phyloP scores from a whole-genome alignment of 495 filamentous ascomycete species.

The Hypomontagnella monticulosa region DNA sequence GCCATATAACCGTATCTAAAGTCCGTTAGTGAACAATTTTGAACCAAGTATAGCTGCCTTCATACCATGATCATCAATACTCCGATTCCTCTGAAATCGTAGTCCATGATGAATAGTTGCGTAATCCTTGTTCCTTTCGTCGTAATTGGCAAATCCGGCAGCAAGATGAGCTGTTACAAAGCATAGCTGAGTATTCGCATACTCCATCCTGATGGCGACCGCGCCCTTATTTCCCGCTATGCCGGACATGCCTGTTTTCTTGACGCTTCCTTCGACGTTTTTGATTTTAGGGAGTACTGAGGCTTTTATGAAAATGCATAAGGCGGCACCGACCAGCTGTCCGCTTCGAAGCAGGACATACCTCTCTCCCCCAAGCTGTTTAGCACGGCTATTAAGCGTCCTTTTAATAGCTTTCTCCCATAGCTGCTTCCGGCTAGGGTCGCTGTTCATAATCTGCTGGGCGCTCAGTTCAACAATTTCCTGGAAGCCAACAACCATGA shows the following conservation, averaged over 20 bases:
- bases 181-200: slow-evolving; percentile 90
- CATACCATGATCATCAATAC: slow-evolving; percentile 85
- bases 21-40: slow-evolving; percentile 3
- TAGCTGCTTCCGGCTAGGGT: slow-evolving; percentile 80
- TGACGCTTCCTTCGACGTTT: slow-evolving; percentile 94
- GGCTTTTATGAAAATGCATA: slow-evolving; percentile 88
- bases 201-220: slow-evolving; percentile 95
- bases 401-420: slow-evolving; percentile 87
- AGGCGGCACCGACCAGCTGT: slow-evolving; percentile 91
- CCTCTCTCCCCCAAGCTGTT: slow-evolving; percentile 68
- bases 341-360: slow-evolving; percentile 92
- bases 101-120: slow-evolving; percentile 87
- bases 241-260: slow-evolving; percentile 97
- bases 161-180: slow-evolving; percentile 98
- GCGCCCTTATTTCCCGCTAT: slow-evolving; percentile 99
- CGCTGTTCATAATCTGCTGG: slow-evolving; percentile 99
- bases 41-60: background rate
- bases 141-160: slow-evolving; percentile 96
- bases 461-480: slow-evolving; percentile 97
- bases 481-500: slow-evolving; percentile 92
- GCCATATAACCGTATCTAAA: slow-evolving; percentile 87
- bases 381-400: slow-evolving; percentile 77
- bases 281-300: slow-evolving; percentile 82
- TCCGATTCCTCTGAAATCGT: slow-evolving; percentile 86
- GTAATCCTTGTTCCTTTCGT: slow-evolving; percentile 94